Evolutionary conservation across 169 alveolate genomes (phyloP).

Genomic region (Plasmodium billcollinsi): DNA sequence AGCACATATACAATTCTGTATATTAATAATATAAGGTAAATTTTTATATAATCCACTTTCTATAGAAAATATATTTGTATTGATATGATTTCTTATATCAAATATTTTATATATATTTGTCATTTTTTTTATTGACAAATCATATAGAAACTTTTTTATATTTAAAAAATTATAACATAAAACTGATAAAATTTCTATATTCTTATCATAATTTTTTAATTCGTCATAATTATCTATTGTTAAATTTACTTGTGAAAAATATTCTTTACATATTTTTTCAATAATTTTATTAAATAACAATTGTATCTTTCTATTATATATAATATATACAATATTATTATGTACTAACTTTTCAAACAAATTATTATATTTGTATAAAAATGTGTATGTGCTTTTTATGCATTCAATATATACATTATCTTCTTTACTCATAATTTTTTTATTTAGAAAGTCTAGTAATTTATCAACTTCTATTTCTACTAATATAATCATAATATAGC

Average conservation of each 20-base stretch:
- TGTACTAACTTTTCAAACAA: constrained; percentile 41
- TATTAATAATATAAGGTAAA: constrained; percentile 39
- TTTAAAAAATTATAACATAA: constrained; percentile 58
- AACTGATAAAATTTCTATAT: constrained; percentile 52
- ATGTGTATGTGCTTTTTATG: constrained; percentile 36
- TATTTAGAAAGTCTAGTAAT: constrained; percentile 18
- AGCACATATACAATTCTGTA: constrained; percentile 49
- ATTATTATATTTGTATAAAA: constrained; percentile 32
- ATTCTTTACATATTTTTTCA: constrained; percentile 13
- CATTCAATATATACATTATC: constrained; percentile 68
- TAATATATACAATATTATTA: constrained; percentile 45
- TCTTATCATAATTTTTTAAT: constrained; percentile 64
- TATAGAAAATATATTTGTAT: constrained; percentile 49
- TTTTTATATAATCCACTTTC: constrained; percentile 46
- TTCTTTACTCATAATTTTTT: constrained; percentile 47
- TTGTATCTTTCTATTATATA: constrained; percentile 71
- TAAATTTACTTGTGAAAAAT: constrained; percentile 11
- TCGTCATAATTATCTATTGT: constrained; percentile 45
- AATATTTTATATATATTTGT: constrained; percentile 12
- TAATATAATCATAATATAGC: constrained; percentile 11
- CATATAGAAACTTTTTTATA: constrained; percentile 37
- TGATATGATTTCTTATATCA: constrained; percentile 37
- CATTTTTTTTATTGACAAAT: constrained; percentile 19
- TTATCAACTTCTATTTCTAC: constrained; percentile 48
- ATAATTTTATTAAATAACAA: constrained; percentile 34